These are phyloP conservation scores for Castanospermum australe DNA, from an alignment of 306 rosid genomes.

Conservation along the genomic window DNA sequence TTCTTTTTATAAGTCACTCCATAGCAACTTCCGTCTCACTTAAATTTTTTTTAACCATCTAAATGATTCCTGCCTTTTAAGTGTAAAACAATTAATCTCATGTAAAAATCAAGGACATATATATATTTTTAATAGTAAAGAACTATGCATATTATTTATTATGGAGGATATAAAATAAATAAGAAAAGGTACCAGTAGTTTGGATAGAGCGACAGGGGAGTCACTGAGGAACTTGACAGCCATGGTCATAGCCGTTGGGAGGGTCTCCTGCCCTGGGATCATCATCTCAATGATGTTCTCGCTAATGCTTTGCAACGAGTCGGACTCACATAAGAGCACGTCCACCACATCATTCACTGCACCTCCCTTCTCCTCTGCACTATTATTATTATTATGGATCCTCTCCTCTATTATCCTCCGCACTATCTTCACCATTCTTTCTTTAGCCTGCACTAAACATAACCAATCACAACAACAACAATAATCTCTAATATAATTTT, in stretches of 20 bases:
- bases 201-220: conserved; percentile 53
- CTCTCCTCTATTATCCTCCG: conserved; percentile 52
- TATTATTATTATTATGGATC: conserved; percentile 15
- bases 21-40: too few relatives aligned
- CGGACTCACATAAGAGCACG: conserved; percentile 50
- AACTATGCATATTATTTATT: too few relatives aligned
- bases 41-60: too few relatives aligned
- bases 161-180: too few relatives aligned
- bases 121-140: too few relatives aligned
- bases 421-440: conserved; percentile 70
- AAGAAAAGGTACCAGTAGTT: conserved; percentile 55
- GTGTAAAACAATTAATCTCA: too few relatives aligned
- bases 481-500: too few relatives aligned
- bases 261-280: conserved; percentile 94
- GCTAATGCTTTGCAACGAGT: conserved; percentile 58
- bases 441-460: conserved; percentile 74
- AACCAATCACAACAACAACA: too few relatives aligned
- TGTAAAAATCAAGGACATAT: too few relatives aligned
- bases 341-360: conserved; percentile 67
- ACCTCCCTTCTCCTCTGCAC: neutral
- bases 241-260: conserved; percentile 77
- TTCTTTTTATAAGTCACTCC: too few relatives aligned
- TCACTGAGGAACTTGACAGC: conserved; percentile 70
- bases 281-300: conserved; percentile 78
- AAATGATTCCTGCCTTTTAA: too few relatives aligned